These are phyloP conservation scores for Aphanomyces euteiches DNA, from an alignment of 352 stramenopile species.

Conservation along the genomic window DNA sequence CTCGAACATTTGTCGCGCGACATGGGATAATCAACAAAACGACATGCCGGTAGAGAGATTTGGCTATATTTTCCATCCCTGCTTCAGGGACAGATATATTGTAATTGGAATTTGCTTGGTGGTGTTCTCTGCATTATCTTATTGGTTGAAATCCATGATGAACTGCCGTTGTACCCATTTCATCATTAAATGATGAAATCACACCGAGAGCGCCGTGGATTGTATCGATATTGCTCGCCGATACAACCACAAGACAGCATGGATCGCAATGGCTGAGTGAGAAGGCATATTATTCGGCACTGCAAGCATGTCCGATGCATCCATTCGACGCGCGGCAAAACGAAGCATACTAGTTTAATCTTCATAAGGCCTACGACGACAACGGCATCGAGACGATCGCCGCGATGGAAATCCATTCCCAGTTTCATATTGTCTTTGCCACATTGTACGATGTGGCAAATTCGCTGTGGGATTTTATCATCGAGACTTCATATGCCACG, in stretches of 20 bases:
- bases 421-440: conserved; percentile 1
- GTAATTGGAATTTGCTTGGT: too few relatives aligned
- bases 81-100: too few relatives aligned
- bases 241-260: not conserved
- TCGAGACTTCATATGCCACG: not conserved
- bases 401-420: conserved; percentile 1
- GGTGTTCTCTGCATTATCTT: too few relatives aligned
- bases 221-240: not conserved
- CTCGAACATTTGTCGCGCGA: too few relatives aligned
- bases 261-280: not conserved
- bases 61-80: too few relatives aligned
- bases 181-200: too few relatives aligned
- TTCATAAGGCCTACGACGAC: not conserved
- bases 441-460: not conserved
- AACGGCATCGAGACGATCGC: not conserved
- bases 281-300: not conserved
- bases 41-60: too few relatives aligned
- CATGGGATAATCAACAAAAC: too few relatives aligned
- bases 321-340: not conserved
- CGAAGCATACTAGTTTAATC: not conserved
- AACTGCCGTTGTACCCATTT: too few relatives aligned
- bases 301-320: not conserved
- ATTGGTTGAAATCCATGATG: too few relatives aligned
- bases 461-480: not conserved
- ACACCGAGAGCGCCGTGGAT: not conserved